Evolutionary conservation across 2,329 filamentous ascomycete genomes (phyloP).

Genomic region (Alternaria ventricosa): DNA sequence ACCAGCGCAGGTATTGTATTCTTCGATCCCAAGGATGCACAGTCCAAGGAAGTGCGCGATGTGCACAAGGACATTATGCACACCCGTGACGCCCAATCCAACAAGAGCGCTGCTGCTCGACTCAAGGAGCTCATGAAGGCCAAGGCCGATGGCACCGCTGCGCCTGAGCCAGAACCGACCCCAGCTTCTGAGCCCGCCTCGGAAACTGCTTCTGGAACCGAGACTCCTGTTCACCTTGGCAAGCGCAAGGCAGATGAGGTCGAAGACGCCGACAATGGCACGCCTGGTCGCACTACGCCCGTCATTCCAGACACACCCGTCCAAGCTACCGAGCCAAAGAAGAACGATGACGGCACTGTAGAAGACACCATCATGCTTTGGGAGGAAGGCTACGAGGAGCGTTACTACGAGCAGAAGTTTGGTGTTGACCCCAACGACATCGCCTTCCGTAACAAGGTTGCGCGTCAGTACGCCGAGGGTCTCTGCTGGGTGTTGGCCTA

Average conservation of each 20-base stretch:
- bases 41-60: constrained; percentile 50
- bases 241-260: constrained; percentile 81
- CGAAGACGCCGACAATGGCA: constrained; percentile 66
- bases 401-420: constrained; percentile 98
- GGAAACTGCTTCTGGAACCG: constrained; percentile 43
- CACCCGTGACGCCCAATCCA: constrained; percentile 75
- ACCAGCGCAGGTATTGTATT: constrained; percentile 43
- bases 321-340: constrained; percentile 47
- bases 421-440: constrained; percentile 79
- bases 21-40: constrained; percentile 47
- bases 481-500: constrained; percentile 95
- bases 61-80: constrained; percentile 90
- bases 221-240: constrained; percentile 60
- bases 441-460: constrained; percentile 88
- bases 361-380: constrained; percentile 87
- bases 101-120: constrained; percentile 91
- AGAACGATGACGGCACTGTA: constrained; percentile 64
- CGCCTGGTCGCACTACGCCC: constrained; percentile 66
- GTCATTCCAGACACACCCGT: constrained; percentile 55
- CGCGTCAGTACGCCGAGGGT: constrained; percentile 89
- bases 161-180: constrained; percentile 33
- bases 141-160: constrained; percentile 39
- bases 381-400: constrained; percentile 93
- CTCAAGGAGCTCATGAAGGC: constrained; percentile 75
- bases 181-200: constrained; percentile 9